phyloP scores from a whole-genome alignment of 192 early-diverging fungal species.

The Thamnidium elegans region DNA sequence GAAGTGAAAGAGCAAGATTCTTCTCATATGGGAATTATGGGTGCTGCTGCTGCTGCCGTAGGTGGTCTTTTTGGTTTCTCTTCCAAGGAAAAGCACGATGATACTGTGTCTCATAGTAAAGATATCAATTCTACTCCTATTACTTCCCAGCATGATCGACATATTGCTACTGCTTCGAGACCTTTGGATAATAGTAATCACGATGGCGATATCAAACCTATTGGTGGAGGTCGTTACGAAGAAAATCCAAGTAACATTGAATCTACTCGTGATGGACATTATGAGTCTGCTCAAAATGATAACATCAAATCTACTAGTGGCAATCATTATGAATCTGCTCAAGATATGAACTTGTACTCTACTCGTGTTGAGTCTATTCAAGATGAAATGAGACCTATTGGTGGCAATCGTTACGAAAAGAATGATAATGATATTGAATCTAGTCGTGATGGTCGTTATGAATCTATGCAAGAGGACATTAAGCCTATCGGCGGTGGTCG shows the following conservation, averaged over 20 bases:
- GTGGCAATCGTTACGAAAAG: not conserved
- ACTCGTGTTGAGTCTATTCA: not conserved
- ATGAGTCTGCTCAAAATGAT: not conserved
- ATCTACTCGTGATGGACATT: not conserved
- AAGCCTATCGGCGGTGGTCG: not conserved
- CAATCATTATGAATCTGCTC: not conserved
- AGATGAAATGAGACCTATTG: not conserved
- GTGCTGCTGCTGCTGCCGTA: not conserved
- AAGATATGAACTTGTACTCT: not conserved
- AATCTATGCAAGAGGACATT: not conserved
- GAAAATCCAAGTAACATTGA: not conserved
- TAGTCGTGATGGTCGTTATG: not conserved
- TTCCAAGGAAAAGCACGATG: not conserved
- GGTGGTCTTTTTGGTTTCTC: not conserved
- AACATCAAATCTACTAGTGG: too few relatives aligned
- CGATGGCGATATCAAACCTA: not conserved
- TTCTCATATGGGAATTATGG: not conserved
- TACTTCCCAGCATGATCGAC: not conserved
- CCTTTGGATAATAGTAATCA: not conserved
- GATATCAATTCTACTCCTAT: not conserved
- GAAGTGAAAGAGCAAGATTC: not conserved
- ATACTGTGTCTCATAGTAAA: not conserved
- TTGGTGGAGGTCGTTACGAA: not conserved
- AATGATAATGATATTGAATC: too few relatives aligned
- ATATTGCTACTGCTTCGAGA: not conserved